Base-by-base conservation (phyloP, 2,329 filamentous ascomycete species). In the Venturia oleaginea region DNA sequence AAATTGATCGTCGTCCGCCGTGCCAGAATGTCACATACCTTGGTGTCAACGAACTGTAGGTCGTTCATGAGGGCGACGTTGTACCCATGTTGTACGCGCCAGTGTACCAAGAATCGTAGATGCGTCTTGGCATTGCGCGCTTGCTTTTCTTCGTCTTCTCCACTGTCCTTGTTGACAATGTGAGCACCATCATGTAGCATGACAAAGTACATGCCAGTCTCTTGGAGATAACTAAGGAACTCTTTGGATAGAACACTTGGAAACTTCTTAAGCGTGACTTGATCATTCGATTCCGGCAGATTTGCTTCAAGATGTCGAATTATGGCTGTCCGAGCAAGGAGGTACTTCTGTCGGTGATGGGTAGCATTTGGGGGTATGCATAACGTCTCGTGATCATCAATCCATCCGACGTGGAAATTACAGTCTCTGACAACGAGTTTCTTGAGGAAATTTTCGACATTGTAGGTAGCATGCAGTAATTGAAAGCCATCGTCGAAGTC, bases 371-470 rank as follows among this genome's bases (percentile, higher is more conserved):
- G 69, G 4, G 87, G 85, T 17, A 87, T 73, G 69, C 84, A 88
- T 13, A 86, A 75, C 5, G 77, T 71, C 67, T 80, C 74, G 64
- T 86, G 78, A 64, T 80, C 75, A 30, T 84, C 78, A 69, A 92
- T 89, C 76, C 90, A 92, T 19, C 86, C 76, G 66, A 92, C 73
- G 67, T 91, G 83, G 69, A 91, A 92, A 65, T 86, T 84, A 72
- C 88, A 91, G 63, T 86, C 85, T 61, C 87, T 80, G 64, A 81
- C 80, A 51, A 79, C 76, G 19, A 92, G 79, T 64, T 84, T 80
- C 51, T 77, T 73, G 1, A 92, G 78, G 67, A 91, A 86, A 8
- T 76, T 78, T 72, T 92, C 89, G 0, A 91, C 83, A 1, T 84
- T 81, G 71, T 88, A 88, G 4, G 86, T 81, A 0, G 86, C 87